Evolutionary conservation across 805 yeast species (phyloP).

Genomic region (Kodamaea neixiangensis): DNA sequence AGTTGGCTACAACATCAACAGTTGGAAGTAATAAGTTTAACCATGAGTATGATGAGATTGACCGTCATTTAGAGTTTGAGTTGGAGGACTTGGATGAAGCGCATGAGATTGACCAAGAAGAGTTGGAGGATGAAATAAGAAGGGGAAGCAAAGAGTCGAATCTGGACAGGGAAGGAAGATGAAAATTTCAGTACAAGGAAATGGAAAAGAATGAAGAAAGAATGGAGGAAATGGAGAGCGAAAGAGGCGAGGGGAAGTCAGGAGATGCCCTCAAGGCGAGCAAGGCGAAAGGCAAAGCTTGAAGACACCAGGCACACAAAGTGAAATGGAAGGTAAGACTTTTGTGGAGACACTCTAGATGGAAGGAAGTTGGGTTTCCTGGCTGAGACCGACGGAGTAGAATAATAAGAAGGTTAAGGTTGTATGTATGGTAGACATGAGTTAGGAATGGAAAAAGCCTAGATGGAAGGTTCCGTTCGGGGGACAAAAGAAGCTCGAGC

Average conservation of each 20-base stretch:
- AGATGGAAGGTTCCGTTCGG: background rate
- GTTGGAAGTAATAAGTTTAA: background rate
- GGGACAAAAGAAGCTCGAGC: too few relatives aligned
- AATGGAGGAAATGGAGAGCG: background rate
- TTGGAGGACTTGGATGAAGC: conserved; percentile 6
- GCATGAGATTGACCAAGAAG: background rate
- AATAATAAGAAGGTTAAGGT: background rate
- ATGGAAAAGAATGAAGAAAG: background rate
- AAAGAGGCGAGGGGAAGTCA: background rate
- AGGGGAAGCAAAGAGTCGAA: background rate
- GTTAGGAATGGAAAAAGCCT: too few relatives aligned
- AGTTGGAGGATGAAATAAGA: background rate
- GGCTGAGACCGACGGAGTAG: background rate
- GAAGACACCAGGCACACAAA: background rate
- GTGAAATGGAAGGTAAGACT: background rate
- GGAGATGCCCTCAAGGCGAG: background rate
- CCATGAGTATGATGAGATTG: background rate
- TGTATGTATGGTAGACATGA: background rate
- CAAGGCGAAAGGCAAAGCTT: background rate
- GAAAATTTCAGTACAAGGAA: too few relatives aligned
- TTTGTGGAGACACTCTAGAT: background rate
- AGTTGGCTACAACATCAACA: conserved; percentile 3
- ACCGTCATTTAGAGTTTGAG: conserved; percentile 5
- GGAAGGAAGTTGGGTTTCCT: background rate
- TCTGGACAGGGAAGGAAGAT: too few relatives aligned